Conservation (phyloP, 495 filamentous ascomycete genomes). For the Aspergillus bridgeri region DNA sequence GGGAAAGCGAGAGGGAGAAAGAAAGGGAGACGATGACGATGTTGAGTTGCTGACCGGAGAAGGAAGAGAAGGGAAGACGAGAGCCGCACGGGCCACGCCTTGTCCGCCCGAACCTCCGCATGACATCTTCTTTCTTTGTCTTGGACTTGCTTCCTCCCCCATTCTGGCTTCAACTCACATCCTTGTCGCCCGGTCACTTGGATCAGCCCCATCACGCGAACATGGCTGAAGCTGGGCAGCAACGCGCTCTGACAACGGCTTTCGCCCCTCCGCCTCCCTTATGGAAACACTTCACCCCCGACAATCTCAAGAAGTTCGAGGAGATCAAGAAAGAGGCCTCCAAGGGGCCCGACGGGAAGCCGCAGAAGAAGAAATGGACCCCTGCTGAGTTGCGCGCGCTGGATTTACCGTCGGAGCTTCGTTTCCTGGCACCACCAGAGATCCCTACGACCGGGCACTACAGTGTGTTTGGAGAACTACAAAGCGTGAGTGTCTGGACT, state of each 20-base stretch:
- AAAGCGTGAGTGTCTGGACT: constrained; percentile 46
- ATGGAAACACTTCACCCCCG: constrained; percentile 81
- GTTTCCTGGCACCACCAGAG: constrained; percentile 75
- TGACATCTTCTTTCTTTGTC: neutral
- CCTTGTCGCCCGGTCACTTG: neutral
- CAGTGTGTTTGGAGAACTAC: constrained; percentile 66
- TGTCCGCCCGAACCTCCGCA: constrained; percentile 13
- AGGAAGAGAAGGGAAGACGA: neutral
- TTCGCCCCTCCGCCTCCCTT: constrained; percentile 87
- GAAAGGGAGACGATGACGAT: neutral
- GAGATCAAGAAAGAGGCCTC: constrained; percentile 45
- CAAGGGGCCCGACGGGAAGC: constrained; percentile 36
- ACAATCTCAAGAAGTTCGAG: constrained; percentile 68
- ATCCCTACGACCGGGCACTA: constrained; percentile 70
- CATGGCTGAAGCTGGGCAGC: constrained; percentile 52
- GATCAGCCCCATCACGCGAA: neutral
- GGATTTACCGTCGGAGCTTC: constrained; percentile 66
- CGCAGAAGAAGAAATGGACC: constrained; percentile 34
- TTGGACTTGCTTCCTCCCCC: neutral
- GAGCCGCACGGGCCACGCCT: constrained; percentile 7
- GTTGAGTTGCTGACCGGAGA: neutral
- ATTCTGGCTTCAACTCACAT: neutral
- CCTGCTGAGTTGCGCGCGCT: constrained; percentile 51
- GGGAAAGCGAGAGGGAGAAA: neutral
- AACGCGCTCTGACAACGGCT: constrained; percentile 50